These are phyloP conservation scores for Silene noctiflora DNA, from an alignment of 179 eudicot genomes.

Conservation along the genomic window DNA sequence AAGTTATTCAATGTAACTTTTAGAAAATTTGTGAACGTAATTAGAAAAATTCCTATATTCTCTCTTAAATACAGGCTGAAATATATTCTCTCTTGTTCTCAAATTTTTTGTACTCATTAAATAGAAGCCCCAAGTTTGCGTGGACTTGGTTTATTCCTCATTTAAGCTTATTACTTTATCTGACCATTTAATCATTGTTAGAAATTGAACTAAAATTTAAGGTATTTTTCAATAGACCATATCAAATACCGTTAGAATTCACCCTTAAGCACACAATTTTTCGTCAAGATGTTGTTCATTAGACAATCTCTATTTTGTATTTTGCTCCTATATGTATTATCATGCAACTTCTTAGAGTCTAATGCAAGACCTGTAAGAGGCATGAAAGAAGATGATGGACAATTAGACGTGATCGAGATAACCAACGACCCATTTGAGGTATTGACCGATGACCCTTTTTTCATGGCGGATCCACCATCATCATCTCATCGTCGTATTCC, in stretches of 20 bases:
- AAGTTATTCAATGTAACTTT: no score
- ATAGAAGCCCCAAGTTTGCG: neutral
- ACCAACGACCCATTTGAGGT: neutral
- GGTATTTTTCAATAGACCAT: neutral
- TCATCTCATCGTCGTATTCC: neutral
- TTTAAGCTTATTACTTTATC: neutral
- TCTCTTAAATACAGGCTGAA: neutral
- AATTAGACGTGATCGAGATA: conserved; percentile 7
- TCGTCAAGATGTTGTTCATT: neutral
- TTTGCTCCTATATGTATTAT: neutral
- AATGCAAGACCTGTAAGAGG: conserved; percentile 3
- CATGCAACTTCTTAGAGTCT: neutral
- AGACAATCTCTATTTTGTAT: neutral
- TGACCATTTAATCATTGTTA: neutral
- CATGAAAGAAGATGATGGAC: neutral
- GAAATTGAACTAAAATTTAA: neutral
- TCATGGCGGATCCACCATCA: neutral
- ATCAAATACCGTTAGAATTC: neutral
- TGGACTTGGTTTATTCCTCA: neutral
- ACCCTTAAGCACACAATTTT: neutral
- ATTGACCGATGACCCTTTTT: neutral
- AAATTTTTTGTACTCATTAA: neutral
- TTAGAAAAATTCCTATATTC: no score
- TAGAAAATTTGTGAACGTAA: no score
- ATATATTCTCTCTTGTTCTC: neutral